Evolutionary conservation across 1,139 yeast species (phyloP).

Genomic region (Candida tunisiensis): DNA sequence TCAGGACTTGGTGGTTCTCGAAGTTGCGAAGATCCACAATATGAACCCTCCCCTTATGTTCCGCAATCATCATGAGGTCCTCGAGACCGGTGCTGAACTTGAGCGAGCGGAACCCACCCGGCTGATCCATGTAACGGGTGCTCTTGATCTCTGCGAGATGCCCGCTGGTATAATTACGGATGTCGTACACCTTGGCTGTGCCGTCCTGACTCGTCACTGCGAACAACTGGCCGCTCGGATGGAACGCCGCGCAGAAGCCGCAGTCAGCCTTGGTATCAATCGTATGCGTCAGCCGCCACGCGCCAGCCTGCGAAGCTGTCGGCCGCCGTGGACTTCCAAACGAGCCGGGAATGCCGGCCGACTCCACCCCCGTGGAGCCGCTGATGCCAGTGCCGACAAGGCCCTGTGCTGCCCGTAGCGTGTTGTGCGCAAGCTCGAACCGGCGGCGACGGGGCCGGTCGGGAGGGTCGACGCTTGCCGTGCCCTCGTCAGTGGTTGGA

Average conservation of each 20-base stretch:
- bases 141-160: slow-evolving; percentile 23
- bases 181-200: slow-evolving; percentile 55
- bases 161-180: slow-evolving; percentile 36
- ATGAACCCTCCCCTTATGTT: slow-evolving; percentile 79
- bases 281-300: slow-evolving; percentile 14
- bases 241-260: slow-evolving; percentile 75
- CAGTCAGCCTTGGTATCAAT: slow-evolving; percentile 50
- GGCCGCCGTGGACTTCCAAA: slow-evolving; percentile 13
- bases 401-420: too few species aligned
- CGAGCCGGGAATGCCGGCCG: slow-evolving; percentile 9
- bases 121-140: slow-evolving; percentile 15
- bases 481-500: too few species aligned
- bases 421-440: too few species aligned
- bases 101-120: slow-evolving; percentile 49
- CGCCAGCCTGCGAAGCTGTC: slow-evolving; percentile 7
- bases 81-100: slow-evolving; percentile 57
- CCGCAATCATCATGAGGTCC: slow-evolving; percentile 61
- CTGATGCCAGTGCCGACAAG: too few species aligned
- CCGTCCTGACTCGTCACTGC: slow-evolving; percentile 84
- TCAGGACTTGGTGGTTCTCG: slow-evolving; percentile 58
- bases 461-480: too few species aligned
- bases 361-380: too few species aligned
- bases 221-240: slow-evolving; percentile 53
- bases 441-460: too few species aligned
- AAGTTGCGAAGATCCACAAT: slow-evolving; percentile 60